Conservation (phyloP, 2,329 filamentous ascomycete species). For the Pyricularia grisea region DNA sequence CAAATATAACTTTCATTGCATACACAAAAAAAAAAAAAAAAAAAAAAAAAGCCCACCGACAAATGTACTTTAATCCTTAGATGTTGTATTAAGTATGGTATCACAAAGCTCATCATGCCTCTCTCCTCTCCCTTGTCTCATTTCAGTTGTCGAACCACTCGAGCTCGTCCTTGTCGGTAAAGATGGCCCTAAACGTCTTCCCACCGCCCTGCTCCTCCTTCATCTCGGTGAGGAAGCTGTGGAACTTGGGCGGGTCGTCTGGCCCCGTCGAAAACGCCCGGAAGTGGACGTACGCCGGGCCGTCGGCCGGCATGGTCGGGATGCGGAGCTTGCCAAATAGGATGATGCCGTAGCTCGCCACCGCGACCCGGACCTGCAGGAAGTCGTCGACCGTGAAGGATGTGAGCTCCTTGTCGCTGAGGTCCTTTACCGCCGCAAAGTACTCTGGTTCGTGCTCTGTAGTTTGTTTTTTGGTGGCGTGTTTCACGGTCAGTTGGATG, state of each 20-base stretch:
- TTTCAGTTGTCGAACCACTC: conserved; percentile 44
- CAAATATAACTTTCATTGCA: not conserved
- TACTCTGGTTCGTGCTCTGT: conserved; percentile 45
- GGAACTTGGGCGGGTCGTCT: conserved; percentile 29
- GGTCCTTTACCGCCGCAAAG: conserved; percentile 36
- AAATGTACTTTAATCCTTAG: too few relatives aligned
- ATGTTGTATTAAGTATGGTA: not conserved
- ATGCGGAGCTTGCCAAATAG: conserved; percentile 39
- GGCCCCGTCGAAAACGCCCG: conserved; percentile 33
- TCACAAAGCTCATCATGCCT: not conserved
- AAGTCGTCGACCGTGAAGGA: conserved; percentile 29
- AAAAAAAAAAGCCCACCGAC: not conserved
- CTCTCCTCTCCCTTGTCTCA: not conserved
- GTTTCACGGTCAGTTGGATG: not conserved
- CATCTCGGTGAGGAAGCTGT: conserved; percentile 39
- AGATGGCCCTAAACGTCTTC: conserved; percentile 35
- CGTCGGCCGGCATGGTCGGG: conserved; percentile 25
- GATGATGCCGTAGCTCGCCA: conserved; percentile 36
- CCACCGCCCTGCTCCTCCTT: conserved; percentile 25
- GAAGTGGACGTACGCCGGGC: conserved; percentile 33
- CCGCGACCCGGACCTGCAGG: conserved; percentile 31
- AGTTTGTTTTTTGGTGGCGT: not conserved
- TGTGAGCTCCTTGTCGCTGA: conserved; percentile 28
- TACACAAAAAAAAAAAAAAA: too few relatives aligned
- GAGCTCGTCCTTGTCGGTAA: conserved; percentile 32